These are phyloP conservation scores for Meira miltonrushii DNA, from an alignment of 1,284 basidiomycete genomes.

Conservation along the genomic window DNA sequence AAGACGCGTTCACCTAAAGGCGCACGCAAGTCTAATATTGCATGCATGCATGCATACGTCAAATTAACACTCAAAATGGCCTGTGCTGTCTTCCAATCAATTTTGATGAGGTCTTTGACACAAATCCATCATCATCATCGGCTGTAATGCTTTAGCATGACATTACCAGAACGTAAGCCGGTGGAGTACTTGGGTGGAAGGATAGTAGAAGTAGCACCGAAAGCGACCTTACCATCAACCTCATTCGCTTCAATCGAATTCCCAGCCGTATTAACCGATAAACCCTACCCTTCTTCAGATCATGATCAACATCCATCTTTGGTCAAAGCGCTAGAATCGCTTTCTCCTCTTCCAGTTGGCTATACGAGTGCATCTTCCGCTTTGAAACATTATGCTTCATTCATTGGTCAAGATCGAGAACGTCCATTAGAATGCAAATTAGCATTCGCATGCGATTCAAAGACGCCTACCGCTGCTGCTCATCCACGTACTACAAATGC, in stretches of 20 bases:
- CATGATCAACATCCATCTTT: constrained; percentile 12
- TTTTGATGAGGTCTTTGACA: too few relatives aligned
- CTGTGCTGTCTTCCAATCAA: too few relatives aligned
- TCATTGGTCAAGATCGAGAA: constrained; percentile 23
- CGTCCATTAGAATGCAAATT: constrained; percentile 39
- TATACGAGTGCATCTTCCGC: constrained; percentile 21
- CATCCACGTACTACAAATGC: neutral
- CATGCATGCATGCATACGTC: too few relatives aligned
- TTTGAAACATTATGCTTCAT: constrained; percentile 19
- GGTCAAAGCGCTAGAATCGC: constrained; percentile 31
- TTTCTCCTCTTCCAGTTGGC: constrained; percentile 23
- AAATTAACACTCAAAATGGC: too few relatives aligned
- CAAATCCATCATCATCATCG: too few relatives aligned
- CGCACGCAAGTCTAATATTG: too few relatives aligned
- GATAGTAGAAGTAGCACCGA: constrained; percentile 4
- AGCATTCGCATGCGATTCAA: constrained; percentile 5
- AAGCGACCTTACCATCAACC: constrained; percentile 21
- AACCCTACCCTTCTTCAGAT: constrained; percentile 1
- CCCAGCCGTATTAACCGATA: constrained; percentile 24
- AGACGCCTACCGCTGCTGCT: neutral
- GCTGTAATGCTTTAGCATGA: too few relatives aligned
- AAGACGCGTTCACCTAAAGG: too few relatives aligned
- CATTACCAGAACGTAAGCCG: too few relatives aligned
- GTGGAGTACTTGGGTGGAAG: neutral
- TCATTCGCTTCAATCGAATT: constrained; percentile 38